Conservation (phyloP, 2,329 filamentous ascomycete genomes). For the Penicillium sp. region DNA sequence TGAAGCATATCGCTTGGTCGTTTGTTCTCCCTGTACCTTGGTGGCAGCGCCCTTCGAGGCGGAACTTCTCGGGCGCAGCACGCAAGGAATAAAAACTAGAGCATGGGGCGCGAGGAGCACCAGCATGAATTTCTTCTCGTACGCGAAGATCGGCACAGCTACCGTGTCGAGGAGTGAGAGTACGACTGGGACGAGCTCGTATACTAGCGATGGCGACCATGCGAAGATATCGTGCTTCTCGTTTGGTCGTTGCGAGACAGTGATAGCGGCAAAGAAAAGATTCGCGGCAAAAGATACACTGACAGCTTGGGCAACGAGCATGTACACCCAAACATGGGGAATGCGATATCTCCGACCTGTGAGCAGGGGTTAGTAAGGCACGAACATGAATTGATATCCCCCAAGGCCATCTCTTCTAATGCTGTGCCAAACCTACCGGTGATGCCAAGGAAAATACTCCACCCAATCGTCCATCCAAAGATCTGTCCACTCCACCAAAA, state of each 20-base stretch:
- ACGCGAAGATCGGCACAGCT: conserved; percentile 18
- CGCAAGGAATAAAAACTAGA: conserved; percentile 24
- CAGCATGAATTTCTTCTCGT: conserved; percentile 23
- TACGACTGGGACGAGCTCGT: conserved; percentile 12
- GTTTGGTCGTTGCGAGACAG: conserved; percentile 14
- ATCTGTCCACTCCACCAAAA: conserved; percentile 64
- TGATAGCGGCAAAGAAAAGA: conserved; percentile 50
- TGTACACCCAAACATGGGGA: conserved; percentile 55
- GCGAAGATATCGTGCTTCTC: conserved; percentile 1
- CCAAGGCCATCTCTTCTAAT: not conserved
- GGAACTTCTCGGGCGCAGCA: conserved; percentile 5
- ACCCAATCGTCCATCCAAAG: conserved; percentile 54
- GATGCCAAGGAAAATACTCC: conserved; percentile 57
- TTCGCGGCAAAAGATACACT: conserved; percentile 62
- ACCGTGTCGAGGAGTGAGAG: conserved; percentile 20
- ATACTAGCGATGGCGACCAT: conserved; percentile 10
- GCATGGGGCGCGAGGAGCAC: conserved; percentile 23
- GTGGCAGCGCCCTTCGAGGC: not conserved
- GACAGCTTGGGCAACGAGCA: conserved; percentile 58
- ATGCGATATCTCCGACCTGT: conserved; percentile 54
- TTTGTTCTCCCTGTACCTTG: conserved; percentile 3
- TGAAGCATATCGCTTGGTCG: conserved; percentile 8
- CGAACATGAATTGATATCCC: no score
- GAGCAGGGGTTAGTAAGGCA: conserved; percentile 8
- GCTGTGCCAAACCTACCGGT: conserved; percentile 45